These are phyloP conservation scores for Westerdykella ornata DNA, from an alignment of 2,329 filamentous ascomycete genomes.

Conservation along the genomic window DNA sequence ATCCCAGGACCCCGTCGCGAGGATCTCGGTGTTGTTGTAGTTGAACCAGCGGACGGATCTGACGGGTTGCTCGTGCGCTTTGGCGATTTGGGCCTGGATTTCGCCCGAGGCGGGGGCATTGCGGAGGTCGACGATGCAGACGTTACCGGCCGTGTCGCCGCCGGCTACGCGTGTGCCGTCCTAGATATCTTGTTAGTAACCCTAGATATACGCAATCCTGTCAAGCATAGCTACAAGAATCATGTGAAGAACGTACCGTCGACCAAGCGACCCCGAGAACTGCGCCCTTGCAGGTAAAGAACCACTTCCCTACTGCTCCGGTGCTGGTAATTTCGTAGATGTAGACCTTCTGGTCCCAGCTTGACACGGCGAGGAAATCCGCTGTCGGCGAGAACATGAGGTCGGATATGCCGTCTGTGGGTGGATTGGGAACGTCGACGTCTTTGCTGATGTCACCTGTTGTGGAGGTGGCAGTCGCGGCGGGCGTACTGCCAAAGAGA, in stretches of 20 bases:
- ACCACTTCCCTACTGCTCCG: slow-evolving; percentile 74
- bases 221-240: neutral
- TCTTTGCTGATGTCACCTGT: slow-evolving; percentile 89
- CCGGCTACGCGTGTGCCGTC: slow-evolving; percentile 86
- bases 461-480: slow-evolving; percentile 58
- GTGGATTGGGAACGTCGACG: slow-evolving; percentile 59
- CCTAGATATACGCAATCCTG: too few relatives aligned
- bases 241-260: slow-evolving; percentile 54
- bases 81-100: slow-evolving; percentile 54
- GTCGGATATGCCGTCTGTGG: slow-evolving; percentile 84
- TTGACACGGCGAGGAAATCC: slow-evolving; percentile 82
- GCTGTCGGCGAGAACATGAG: slow-evolving; percentile 70
- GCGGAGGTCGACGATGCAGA: slow-evolving; percentile 75
- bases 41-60: slow-evolving; percentile 61
- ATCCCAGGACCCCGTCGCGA: slow-evolving; percentile 90
- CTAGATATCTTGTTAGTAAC: slow-evolving; percentile 45
- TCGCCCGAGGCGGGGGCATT: slow-evolving; percentile 38
- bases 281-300: slow-evolving; percentile 78
- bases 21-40: slow-evolving; percentile 63
- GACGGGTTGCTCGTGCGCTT: slow-evolving; percentile 70
- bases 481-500: slow-evolving; percentile 50
- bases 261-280: slow-evolving; percentile 84
- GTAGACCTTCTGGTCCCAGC: slow-evolving; percentile 96
- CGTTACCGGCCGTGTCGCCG: slow-evolving; percentile 82
- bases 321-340: slow-evolving; percentile 90